phyloP scores from a whole-genome alignment of 768 basidiomycete genomes.

The Gelatoporia subvermispora region DNA sequence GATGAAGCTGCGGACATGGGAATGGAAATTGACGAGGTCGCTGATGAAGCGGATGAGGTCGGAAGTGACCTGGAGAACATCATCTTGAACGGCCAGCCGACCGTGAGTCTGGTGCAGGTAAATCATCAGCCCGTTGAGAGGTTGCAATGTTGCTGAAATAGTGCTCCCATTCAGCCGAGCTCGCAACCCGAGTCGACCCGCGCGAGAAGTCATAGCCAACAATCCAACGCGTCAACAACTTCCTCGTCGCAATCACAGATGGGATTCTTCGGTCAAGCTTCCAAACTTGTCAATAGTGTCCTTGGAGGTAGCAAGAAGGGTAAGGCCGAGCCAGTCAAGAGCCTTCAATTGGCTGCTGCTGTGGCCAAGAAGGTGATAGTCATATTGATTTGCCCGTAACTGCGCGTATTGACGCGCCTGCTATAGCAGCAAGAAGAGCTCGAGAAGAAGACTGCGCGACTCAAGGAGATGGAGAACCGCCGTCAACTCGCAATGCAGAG shows the following conservation, averaged over 20 bases:
- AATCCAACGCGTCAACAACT: slow-evolving; percentile 44
- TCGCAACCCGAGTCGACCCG: slow-evolving; percentile 9
- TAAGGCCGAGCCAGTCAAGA: slow-evolving; percentile 66
- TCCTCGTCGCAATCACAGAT: slow-evolving; percentile 35
- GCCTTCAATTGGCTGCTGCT: slow-evolving; percentile 72
- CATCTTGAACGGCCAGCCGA: slow-evolving; percentile 33
- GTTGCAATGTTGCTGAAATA: neutral
- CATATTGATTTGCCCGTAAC: neutral
- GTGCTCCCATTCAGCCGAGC: neutral
- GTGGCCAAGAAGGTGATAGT: slow-evolving; percentile 80
- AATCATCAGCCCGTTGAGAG: neutral
- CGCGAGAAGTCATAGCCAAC: slow-evolving; percentile 46
- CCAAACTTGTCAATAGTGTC: slow-evolving; percentile 61
- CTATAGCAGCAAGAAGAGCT: slow-evolving; percentile 83
- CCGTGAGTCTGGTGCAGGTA: slow-evolving; percentile 29
- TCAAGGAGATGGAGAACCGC: slow-evolving; percentile 80
- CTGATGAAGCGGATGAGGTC: slow-evolving; percentile 29
- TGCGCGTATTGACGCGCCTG: neutral
- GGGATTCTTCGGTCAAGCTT: slow-evolving; percentile 69
- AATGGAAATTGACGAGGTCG: slow-evolving; percentile 31
- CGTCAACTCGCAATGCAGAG: slow-evolving; percentile 66
- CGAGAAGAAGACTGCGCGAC: slow-evolving; percentile 68
- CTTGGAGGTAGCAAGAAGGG: slow-evolving; percentile 66
- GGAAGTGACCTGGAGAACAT: slow-evolving; percentile 37
- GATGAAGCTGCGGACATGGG: slow-evolving; percentile 24